Evolutionary conservation across 331 rosid genomes (phyloP), one percentile per base, ranked within the genome.

Genomic region (Telfairia occidentalis): DNA sequence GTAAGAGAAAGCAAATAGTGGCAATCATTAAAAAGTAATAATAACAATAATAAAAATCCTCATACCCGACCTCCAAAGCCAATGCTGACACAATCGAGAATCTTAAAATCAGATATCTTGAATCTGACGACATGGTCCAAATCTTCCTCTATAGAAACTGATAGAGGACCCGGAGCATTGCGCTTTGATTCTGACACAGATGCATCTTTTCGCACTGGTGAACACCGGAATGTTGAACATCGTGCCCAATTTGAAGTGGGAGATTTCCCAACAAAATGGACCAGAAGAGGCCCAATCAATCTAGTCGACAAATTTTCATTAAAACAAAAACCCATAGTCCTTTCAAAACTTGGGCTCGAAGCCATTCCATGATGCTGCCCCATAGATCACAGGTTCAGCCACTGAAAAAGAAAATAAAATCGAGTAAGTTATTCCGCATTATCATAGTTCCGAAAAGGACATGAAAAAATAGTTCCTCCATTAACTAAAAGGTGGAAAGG

Each of bases 1-100:
- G 28, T 30, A 69, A 37, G 50, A 75, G 2, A 72, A 46, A 78
- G 19, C 32, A n/a, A 10, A 57, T 5, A 57, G 66, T 12, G 40
- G 2, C 21, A 58, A 54, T 35, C 7, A 74, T 53, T 7, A 34
- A 63, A 23, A 55, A 10, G 1, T 1, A 15, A 49, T 1, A 50
- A 81, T 76, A 37, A 40, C 43, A 77, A 43, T n/a, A n/a, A n/a
- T n/a, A 42, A 76, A 26, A 53, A 38, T 38, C 30, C 19, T 30
- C 96, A 72, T 91, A 94, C 98, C 96, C 97, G 86, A 76, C 96
- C 97, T 28, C 96, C 96, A 42, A 86, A 96, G 87, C 97, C 98
- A 57, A 82, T 66, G 83, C 98, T 91, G 77, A 94, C 83, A 61
- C 28, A 59, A 78, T 88, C 83, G 3, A 89, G 86, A 76, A 89